Evolutionary conservation across 345 rosid species (phyloP), one percentile per base, ranked within the genome.

Genomic region (Anacardium occidentale): DNA sequence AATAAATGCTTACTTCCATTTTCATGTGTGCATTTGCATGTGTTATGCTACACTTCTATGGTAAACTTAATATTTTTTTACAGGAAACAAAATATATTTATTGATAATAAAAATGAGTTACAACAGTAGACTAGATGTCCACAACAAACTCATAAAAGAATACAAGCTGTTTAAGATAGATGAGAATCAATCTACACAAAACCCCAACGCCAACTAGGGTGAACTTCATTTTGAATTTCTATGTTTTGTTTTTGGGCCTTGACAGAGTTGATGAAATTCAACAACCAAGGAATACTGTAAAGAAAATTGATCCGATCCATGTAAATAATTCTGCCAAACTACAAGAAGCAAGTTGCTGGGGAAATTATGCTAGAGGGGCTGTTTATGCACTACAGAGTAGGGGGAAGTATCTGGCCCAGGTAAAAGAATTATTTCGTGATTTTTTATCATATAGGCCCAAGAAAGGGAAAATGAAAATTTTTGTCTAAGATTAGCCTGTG

Each of bases 301-400:
- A 76, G 51, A 81, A 78, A 73, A 80, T 74, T 56, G 74, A 74
- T 40, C 75, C 68, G 62, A 71, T 58, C 55, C 69, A 74, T 61
- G 74, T 71, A 68, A 83, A 74, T 78, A 58, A 75, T 74, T 65
- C 81, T 63, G 73, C 75, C 13, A 67, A 76, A 62, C 52, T 68
- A 20, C 64, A 72, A 73, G 91, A 87, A 74, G 84, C 84, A 61
- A 73, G 83, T 75, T 44, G 72, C 32, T 94, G 98, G 98, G 98
- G 97, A 63, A 79, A 82, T 80, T 94, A 91, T 80, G 97, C 95
- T 15, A 88, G 93, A 81, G 97, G 97, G 76, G 98, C 97, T 0
- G 72, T 85, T 64, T 90, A 84, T 86, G 96, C 97, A 6, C 79
- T 94, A 59, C 91, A 85, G 83, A 85, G 74, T 60, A 83, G 81